Evolutionary conservation across 2,329 filamentous ascomycete species (phyloP).

Genomic region (Periconia macrospinosa): DNA sequence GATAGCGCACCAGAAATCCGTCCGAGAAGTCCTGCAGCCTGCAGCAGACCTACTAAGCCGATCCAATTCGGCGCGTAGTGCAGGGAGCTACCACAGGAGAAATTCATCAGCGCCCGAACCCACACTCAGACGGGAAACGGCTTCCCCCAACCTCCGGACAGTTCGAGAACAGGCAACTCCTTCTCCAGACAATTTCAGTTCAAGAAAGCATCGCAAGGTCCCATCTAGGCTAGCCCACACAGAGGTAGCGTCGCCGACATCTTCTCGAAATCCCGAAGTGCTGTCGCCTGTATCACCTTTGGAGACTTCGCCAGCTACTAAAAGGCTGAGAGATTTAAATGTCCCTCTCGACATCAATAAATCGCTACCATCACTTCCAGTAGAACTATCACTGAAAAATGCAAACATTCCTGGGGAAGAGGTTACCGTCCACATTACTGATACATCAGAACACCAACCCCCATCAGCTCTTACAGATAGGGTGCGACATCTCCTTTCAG

Average conservation of each 20-base stretch:
- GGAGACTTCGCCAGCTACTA: constrained; percentile 8
- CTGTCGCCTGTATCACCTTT: constrained; percentile 21
- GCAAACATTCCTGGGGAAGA: constrained; percentile 4
- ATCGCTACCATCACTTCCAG: constrained; percentile 21
- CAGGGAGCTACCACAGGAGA: constrained; percentile 27
- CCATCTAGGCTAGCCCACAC: constrained; percentile 12
- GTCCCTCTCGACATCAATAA: constrained; percentile 23
- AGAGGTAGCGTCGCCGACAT: constrained; percentile 17
- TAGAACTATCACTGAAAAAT: constrained; percentile 6
- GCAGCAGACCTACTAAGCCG: constrained; percentile 37
- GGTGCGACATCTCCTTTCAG: constrained; percentile 25
- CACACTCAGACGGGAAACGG: constrained; percentile 7
- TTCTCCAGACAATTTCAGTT: constrained; percentile 23
- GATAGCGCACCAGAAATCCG: constrained; percentile 33
- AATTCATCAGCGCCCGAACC: constrained; percentile 39
- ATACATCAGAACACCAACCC: constrained; percentile 21
- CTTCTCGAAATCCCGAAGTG: constrained; percentile 11
- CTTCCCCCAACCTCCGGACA: constrained; percentile 14
- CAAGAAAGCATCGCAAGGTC: constrained; percentile 5
- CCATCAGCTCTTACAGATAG: constrained; percentile 28
- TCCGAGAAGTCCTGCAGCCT: constrained; percentile 35
- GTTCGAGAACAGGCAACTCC: constrained; percentile 20
- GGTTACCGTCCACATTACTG: too few species aligned
- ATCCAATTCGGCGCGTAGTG: constrained; percentile 26
- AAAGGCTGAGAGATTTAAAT: constrained; percentile 5